A percentile compares a stretch with the other conserved stretches of the same genome.
phyloP scores from a whole-genome alignment of 1,139 yeast species.

The Debaryomyces sp. region DNA sequence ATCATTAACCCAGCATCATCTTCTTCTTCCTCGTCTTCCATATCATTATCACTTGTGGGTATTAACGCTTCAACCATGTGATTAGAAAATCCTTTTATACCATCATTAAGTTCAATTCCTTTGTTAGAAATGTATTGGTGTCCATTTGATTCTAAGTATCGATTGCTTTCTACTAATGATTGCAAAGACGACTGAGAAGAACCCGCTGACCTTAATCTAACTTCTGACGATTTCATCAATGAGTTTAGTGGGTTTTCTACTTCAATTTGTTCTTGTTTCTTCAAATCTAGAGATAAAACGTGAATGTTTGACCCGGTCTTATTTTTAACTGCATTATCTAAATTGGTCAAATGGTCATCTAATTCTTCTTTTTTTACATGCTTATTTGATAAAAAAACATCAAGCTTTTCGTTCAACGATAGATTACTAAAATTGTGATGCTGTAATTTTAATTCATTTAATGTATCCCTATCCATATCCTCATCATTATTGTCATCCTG shows the following conservation, averaged over 20 bases:
- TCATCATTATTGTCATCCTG: conserved; percentile 15
- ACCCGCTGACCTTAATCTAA: conserved; percentile 38
- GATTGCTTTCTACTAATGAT: conserved; percentile 40
- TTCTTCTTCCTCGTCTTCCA: conserved; percentile 14
- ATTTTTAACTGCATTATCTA: conserved; percentile 29
- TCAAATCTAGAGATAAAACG: conserved; percentile 34
- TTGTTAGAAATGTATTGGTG: conserved; percentile 22
- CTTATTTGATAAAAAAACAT: conserved; percentile 30
- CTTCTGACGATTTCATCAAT: conserved; percentile 32
- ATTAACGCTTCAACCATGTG: conserved; percentile 39
- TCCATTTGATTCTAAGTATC: conserved; percentile 32
- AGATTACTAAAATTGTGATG: conserved; percentile 30
- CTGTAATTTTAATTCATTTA: conserved; percentile 26
- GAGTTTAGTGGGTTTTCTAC: conserved; percentile 41
- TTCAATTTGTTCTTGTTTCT: conserved; percentile 18
- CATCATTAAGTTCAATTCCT: conserved; percentile 45
- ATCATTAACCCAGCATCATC: conserved; percentile 11
- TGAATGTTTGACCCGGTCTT: conserved; percentile 40
- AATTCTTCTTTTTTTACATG: conserved; percentile 24
- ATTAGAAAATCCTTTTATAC: conserved; percentile 49
- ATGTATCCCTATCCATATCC: conserved; percentile 24
- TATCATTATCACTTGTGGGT: conserved; percentile 18
- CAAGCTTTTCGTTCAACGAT: conserved; percentile 43
- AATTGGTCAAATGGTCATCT: conserved; percentile 39
- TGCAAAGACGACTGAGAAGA: conserved; percentile 50